Evolutionary conservation across 2,329 filamentous ascomycete species (phyloP).

Genomic region (Teratosphaeria viscida): DNA sequence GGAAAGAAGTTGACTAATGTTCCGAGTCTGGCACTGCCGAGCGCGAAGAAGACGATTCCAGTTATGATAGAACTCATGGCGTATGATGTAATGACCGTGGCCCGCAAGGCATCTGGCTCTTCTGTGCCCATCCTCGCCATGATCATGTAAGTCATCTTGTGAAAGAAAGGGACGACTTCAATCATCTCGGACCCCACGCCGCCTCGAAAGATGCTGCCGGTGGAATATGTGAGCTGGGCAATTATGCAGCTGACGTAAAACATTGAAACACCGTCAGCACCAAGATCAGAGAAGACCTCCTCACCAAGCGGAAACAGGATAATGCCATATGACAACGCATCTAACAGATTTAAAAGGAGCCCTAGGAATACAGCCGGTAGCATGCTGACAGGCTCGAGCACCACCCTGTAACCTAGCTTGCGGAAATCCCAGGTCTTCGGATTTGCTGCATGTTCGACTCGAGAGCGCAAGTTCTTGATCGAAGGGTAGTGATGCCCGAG

Average conservation of each 20-base stretch:
- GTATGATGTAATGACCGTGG: constrained; percentile 88
- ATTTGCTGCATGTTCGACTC: constrained; percentile 32
- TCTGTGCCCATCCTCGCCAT: constrained; percentile 66
- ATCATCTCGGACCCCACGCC: constrained; percentile 96
- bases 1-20: constrained; percentile 96
- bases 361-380: constrained; percentile 83
- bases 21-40: constrained; percentile 78
- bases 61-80: constrained; percentile 85
- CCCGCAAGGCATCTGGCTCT: constrained; percentile 74
- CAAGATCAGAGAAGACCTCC: constrained; percentile 72
- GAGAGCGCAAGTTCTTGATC: constrained; percentile 5
- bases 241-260: constrained; percentile 98
- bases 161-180: constrained; percentile 96
- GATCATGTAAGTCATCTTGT: constrained; percentile 93
- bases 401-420: constrained; percentile 51
- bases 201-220: constrained; percentile 78
- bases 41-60: constrained; percentile 79
- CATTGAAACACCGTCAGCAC: constrained; percentile 91
- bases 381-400: constrained; percentile 59
- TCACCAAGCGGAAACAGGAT: constrained; percentile 77
- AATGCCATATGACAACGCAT: constrained; percentile 94
- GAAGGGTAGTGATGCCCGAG: constrained; percentile 21
- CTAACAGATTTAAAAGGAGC: constrained; percentile 79
- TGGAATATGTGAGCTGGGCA: constrained; percentile 82
- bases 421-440: constrained; percentile 64